Evolutionary conservation across 2,329 filamentous ascomycete species (phyloP), one percentile per base, ranked within the genome.

Genomic region (Scolecobasidium constrictum): DNA sequence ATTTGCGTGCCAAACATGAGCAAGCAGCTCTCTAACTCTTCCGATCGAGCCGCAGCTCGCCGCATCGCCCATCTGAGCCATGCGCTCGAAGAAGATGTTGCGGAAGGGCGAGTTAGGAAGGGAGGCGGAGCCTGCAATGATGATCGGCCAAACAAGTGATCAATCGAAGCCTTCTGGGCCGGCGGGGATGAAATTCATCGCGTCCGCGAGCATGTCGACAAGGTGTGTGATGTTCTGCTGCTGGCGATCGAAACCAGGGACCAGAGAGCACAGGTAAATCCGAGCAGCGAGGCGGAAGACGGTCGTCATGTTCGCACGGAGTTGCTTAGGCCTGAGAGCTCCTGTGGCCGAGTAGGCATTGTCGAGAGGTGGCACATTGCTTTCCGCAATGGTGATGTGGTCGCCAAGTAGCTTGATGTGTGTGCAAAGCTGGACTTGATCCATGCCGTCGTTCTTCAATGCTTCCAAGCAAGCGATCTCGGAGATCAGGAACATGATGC

Each of bases 381-480:
- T 65, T 65, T 95, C 88, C 6, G 85, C 94, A 48, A 83, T 68
- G 52, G 83, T 83, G 53, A 96, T 85, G 59, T 94, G 86, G 55
- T 83, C 76, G 36, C 86, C 90, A 5, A 96, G 78, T n/a, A 83
- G 78, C 48, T 83, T 80, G 31, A 96, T 86, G 62, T 95, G 90
- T 47, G 83, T 77, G 73, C 88, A 95, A 35, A 96, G 77, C 40
- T 79, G 77, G 50, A 92, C 80, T 56, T 92, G 81, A 52, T 94
- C 84, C 53, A 92, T 86, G 52, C 83, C 84, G 47, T 83, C 78
- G 31, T 71, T 67, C 70, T 92, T 93, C 49, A 95, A 76, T 3
- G 85, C 83, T 61, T 96, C 92, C 42, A 98, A 78, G 63, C 92
- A 96, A 43, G 90, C 86, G 54, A 96, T 94, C 66, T 98, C 92